Evolutionary conservation across 352 stramenopile species (phyloP), one percentile per base, ranked within the genome.

Genomic region (Pythium volutum): DNA sequence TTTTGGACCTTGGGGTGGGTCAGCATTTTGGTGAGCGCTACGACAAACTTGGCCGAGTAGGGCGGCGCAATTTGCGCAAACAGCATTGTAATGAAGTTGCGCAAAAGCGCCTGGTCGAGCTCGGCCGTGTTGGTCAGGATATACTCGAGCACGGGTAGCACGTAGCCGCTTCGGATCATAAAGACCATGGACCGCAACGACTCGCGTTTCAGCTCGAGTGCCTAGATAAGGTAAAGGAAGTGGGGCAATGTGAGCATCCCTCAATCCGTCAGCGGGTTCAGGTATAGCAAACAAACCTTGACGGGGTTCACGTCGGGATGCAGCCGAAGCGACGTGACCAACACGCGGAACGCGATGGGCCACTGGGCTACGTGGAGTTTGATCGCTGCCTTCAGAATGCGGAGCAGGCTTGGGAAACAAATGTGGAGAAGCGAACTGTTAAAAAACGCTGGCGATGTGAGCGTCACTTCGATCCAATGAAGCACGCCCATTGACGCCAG

Each of bases 151-250:
- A 95, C 84, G 0, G 86, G 86, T 20, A 95, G 60, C 8, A 95
- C 84, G 39, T 95, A 95, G 38, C 86, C 86, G 59, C 77, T 89
- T 6, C 84, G 92, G 63, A 95, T 91, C 77, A 95, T 88, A 55
- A 89, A 91, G 20, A 92, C 82, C 86, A 95, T 93, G 36, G 77
- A 91, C 2, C 86, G 79, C 41, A 95, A 72, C 16, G 84, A 88
- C 60, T 95, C 86, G 1, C 84, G 80, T 62, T 93, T 93, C 38
- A 93, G 68, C 47, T 95, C 86, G 0, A 95, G 69, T 16, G 82
- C 80, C 75, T 84, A 31, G 7, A 36, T 5, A 8, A 62, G 36
- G 4, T 8, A 12, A 41, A 27, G 4, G 26, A 36, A 51, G 33
- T 64, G 7, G 55, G 45, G 22, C 15, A 39, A 38, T 14, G 33